phyloP scores from a whole-genome alignment of 441 rosid species.

The Gossypium gossypioides region DNA sequence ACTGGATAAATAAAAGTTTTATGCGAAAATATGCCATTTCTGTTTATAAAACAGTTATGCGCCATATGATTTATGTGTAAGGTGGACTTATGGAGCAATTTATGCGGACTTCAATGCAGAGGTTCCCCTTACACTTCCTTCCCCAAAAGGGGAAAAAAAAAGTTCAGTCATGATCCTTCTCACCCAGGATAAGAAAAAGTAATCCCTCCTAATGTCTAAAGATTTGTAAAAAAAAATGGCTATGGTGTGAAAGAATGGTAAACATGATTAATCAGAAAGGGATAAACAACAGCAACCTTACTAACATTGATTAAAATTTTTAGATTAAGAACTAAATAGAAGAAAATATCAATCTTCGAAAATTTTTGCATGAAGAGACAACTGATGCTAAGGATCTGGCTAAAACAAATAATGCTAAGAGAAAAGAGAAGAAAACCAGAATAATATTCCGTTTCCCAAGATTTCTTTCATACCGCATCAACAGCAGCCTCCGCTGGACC shows the following conservation, averaged over 20 bases:
- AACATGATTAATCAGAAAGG: not conserved
- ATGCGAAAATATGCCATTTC: not conserved
- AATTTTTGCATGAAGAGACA: not conserved
- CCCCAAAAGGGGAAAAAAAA: not conserved
- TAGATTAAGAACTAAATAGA: not conserved
- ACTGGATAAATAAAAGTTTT: not conserved
- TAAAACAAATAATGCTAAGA: not conserved
- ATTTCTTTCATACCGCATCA: constrained; percentile 63
- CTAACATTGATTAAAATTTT: too few species aligned
- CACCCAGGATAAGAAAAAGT: not conserved
- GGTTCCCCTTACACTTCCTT: not conserved
- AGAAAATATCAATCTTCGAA: not conserved
- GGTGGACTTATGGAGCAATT: not conserved
- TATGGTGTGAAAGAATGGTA: not conserved
- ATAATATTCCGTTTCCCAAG: not conserved
- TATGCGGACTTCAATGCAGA: not conserved
- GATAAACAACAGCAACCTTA: not conserved
- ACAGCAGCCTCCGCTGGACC: constrained; percentile 99
- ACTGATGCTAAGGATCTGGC: not conserved
- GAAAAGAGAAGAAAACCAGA: not conserved
- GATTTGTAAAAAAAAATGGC: not conserved
- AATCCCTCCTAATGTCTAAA: not conserved
- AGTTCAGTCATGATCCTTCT: not conserved
- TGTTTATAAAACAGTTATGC: not conserved
- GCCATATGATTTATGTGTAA: not conserved